phyloP scores from a whole-genome alignment of 768 basidiomycete genomes.

The Leccinum imitatum region DNA sequence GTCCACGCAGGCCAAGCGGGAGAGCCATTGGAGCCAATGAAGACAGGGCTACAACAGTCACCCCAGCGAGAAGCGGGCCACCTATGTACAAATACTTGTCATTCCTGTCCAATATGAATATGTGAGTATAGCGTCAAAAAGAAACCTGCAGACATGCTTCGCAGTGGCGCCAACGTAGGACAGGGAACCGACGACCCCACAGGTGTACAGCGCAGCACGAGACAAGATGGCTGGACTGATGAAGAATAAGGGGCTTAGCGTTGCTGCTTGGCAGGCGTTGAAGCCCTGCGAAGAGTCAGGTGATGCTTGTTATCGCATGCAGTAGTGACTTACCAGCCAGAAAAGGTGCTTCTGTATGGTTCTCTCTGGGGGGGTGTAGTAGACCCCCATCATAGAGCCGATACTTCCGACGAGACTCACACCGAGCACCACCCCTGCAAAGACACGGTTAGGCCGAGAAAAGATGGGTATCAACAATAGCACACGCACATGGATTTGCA shows the following conservation, averaged over 20 bases:
- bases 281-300: slow-evolving; percentile 54
- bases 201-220: slow-evolving; percentile 85
- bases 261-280: slow-evolving; percentile 83
- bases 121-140: slow-evolving; percentile 1
- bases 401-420: slow-evolving; percentile 78
- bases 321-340: slow-evolving; percentile 60
- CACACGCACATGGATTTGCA: slow-evolving; percentile 70
- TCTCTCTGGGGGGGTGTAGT: slow-evolving; percentile 77
- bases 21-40: slow-evolving; percentile 88
- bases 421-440: slow-evolving; percentile 74
- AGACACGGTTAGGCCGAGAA: background rate
- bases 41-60: slow-evolving; percentile 83
- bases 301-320: background rate
- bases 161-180: slow-evolving; percentile 90
- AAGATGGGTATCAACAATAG: background rate
- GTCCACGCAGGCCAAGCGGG: slow-evolving; percentile 75
- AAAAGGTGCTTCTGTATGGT: slow-evolving; percentile 74
- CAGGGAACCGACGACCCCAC: slow-evolving; percentile 81
- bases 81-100: slow-evolving; percentile 87
- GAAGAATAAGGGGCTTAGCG: slow-evolving; percentile 88
- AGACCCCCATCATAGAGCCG: slow-evolving; percentile 82
- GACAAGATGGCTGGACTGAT: slow-evolving; percentile 80
- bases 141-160: slow-evolving; percentile 40
- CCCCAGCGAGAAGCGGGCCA: slow-evolving; percentile 83
- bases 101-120: slow-evolving; percentile 39